These are phyloP conservation scores for Camillea tinctor DNA, from an alignment of 2,329 filamentous ascomycete species.

Conservation along the genomic window DNA sequence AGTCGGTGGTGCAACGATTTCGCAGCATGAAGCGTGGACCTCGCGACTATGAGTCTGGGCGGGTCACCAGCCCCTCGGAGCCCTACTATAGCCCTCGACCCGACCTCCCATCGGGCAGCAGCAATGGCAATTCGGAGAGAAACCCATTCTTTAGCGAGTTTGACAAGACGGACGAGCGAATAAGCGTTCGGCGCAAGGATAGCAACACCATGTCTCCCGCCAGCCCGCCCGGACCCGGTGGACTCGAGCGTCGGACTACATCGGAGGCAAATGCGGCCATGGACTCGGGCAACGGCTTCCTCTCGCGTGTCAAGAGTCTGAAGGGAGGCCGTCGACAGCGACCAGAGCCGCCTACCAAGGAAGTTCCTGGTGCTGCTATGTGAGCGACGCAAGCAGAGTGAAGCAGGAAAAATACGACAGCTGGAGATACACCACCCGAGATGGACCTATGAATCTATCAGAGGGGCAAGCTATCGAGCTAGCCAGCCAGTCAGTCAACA, in stretches of 20 bases:
- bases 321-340: conserved; percentile 64
- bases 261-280: conserved; percentile 46
- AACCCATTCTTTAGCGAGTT: conserved; percentile 89
- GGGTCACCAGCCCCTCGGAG: conserved; percentile 56
- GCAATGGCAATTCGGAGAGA: conserved; percentile 46
- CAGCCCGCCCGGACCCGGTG: conserved; percentile 53
- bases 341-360: conserved; percentile 33
- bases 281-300: conserved; percentile 56
- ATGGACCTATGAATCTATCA: not conserved
- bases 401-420: not conserved
- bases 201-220: conserved; percentile 34
- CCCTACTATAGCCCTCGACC: conserved; percentile 42
- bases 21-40: conserved; percentile 76
- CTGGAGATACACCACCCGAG: no score
- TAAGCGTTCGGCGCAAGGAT: conserved; percentile 43
- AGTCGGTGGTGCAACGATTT: conserved; percentile 90
- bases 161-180: conserved; percentile 52
- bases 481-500: no score
- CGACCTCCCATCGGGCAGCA: conserved; percentile 34
- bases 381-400: conserved; percentile 7
- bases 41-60: conserved; percentile 59
- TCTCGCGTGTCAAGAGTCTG: conserved; percentile 79
- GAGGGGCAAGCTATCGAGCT: not conserved
- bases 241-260: conserved; percentile 65
- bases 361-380: conserved; percentile 22